These are phyloP conservation scores for Xanthoconium purpureum DNA, from an alignment of 768 basidiomycete species.

Conservation along the genomic window DNA sequence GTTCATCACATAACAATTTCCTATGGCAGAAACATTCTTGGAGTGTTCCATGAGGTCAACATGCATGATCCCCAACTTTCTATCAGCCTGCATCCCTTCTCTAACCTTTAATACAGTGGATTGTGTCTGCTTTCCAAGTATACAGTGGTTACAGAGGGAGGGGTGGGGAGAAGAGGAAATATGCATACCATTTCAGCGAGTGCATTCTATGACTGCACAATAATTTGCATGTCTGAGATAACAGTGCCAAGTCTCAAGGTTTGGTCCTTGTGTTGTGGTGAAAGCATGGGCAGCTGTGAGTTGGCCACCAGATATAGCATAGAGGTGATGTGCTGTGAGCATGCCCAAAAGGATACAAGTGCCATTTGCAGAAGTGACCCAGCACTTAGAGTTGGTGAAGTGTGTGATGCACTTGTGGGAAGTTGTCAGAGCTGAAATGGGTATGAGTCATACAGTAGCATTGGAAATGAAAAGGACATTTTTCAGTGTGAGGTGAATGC, in stretches of 20 bases:
- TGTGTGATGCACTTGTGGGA: not conserved
- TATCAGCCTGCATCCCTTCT: not conserved
- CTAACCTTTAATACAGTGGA: not conserved
- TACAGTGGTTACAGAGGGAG: not conserved
- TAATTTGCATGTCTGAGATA: not conserved
- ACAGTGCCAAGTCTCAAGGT: not conserved
- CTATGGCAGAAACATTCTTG: not conserved
- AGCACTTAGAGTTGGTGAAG: not conserved
- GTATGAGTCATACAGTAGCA: not conserved
- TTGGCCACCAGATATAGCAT: not conserved
- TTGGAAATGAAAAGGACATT: not conserved
- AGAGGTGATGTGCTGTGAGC: not conserved
- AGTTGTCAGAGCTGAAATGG: not conserved
- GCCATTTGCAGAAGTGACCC: not conserved
- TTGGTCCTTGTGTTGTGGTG: not conserved
- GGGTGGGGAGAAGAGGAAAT: not conserved
- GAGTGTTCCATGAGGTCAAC: not conserved
- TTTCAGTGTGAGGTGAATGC: not conserved
- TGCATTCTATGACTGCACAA: too few relatives aligned
- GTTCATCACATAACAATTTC: not conserved
- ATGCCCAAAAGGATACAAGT: not conserved
- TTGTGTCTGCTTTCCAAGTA: not conserved
- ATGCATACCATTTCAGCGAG: not conserved
- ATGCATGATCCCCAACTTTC: not conserved
- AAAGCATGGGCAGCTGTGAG: not conserved